Base-by-base conservation (phyloP, 129 eudicot genomes). In the Centella asiatica region DNA sequence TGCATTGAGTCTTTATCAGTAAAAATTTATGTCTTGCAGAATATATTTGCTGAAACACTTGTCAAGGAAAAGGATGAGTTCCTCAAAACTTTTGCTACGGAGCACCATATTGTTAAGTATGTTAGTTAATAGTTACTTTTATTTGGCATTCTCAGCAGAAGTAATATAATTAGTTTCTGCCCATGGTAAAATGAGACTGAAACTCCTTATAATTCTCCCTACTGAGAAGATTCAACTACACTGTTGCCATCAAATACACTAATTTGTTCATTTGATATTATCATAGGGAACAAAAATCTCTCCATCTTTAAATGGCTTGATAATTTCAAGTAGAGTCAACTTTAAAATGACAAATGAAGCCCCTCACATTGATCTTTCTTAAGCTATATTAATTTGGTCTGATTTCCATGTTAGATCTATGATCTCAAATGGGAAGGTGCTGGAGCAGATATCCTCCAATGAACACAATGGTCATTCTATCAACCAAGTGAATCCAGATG, bases 31-130 rank as follows among this genome's bases (percentile, higher is more conserved):
- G 50, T 33, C 6, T 44, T 47, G n/a, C 88, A 93, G 99, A 75
- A 82, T 68, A 85, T 87, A 1, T 87, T 93, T 85, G 99, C 95
- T 46, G 92, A 84, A 61, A 87, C 85, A 75, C 82, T 93, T 66
- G 82, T 93, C 40, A 92, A 87, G 78, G 77, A 75, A 49, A 92
- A 92, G 74, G 88, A 93, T 34, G 90, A 82, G 34, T 93, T 93
- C 61, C 95, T 93, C 53, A 77, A 80, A 71, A 82, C 89, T 7
- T 93, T 93, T 68, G 74, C 89, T 23, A 57, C 86, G 0, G 92
- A 93, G 66, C 44, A 66, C 54, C 62, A 82, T 47, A 82, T 69
- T 77, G 62, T 87, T 15, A 77, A 77, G 99, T 93, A 82, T 64
- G 79, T 68, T 52, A 26, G 40, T 42, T 66, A n/a, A 0, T 25